Evolutionary conservation across 495 filamentous ascomycete genomes (phyloP), one percentile per base, ranked within the genome.

Genomic region (Penicillium taxi): DNA sequence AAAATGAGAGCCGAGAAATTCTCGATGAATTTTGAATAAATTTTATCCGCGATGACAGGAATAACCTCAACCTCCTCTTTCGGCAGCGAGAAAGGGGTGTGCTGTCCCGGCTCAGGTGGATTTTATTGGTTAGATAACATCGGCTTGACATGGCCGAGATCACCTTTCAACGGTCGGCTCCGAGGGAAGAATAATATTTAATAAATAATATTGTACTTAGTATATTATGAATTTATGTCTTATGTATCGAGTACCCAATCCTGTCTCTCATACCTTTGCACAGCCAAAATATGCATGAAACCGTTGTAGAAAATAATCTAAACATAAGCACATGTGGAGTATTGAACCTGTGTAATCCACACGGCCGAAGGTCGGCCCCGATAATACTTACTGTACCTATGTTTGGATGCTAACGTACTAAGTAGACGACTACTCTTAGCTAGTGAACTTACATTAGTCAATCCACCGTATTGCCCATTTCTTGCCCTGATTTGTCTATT

Each of bases 281-380:
- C n/a, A n/a, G n/a, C n/a, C n/a, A n/a, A n/a, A n/a, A n/a, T n/a
- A 28, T 11, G 14, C 12, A 38, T 43, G 37, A 48, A 50, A 43
- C 41, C 35, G 42, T 45, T 49, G 49, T 50, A 42, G 26, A 29
- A 21, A 15, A 16, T 11, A 14, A 29, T 2, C 12, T 13, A 9
- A 6, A 29, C 2, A 11, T 20, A 5, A 19, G 27, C 14, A 32
- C 20, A 32, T 24, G 39, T 39, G 36, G 47, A 21, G 31, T 18
- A 44, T 16, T 9, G 25, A 3, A 21, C 22, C 32, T 42, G 21
- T 13, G 37, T 31, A 27, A 33, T 34, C 11, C 11, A 9, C 7
- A 37, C 57, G 57, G 57, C 57, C 57, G 57, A 61, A 48, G 32
- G 40, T 58, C 57, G 57, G 57, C 33, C 8, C 57, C 57, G 57